Percentiles rank a stretch among this genome's conserved stretches.
These are phyloP conservation scores for Alisma plantagoaquatica DNA, from an alignment of 106 monocot genomes.

Conservation along the genomic window DNA sequence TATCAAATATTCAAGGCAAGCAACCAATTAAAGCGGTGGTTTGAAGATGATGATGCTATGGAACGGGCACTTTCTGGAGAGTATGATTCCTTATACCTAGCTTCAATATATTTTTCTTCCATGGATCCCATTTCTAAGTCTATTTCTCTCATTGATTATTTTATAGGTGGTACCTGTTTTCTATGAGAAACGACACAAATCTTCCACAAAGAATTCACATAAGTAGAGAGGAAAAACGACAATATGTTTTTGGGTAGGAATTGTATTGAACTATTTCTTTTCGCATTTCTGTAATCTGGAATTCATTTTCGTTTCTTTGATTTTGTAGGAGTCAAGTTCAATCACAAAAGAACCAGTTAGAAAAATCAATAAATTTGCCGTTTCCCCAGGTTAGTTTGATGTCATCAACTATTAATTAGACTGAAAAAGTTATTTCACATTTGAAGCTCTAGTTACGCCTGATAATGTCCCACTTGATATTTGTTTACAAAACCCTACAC, in stretches of 20 bases:
- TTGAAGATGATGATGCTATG: slow-evolving; percentile 95
- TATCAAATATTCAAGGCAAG: slow-evolving; percentile 78
- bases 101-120: no score
- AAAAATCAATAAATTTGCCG: slow-evolving; percentile 31
- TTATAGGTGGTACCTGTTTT: slow-evolving; percentile 82
- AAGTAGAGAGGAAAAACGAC: slow-evolving; percentile 39
- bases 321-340: no score
- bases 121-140: background rate
- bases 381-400: slow-evolving; percentile 51
- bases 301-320: no score
- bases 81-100: slow-evolving; percentile 56
- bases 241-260: slow-evolving; percentile 42
- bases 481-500: no score
- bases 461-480: no score
- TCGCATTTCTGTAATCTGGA: no score
- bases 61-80: slow-evolving; percentile 93
- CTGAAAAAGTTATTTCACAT: no score
- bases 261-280: background rate
- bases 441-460: no score
- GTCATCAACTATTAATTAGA: no score
- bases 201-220: slow-evolving; percentile 44
- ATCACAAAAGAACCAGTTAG: slow-evolving; percentile 12
- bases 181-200: slow-evolving; percentile 23
- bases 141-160: background rate
- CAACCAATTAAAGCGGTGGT: slow-evolving; percentile 73